Evolutionary conservation across 2,329 filamentous ascomycete species (phyloP), one percentile per base, ranked within the genome.

Genomic region (Ceratocystis eucalypticola): DNA sequence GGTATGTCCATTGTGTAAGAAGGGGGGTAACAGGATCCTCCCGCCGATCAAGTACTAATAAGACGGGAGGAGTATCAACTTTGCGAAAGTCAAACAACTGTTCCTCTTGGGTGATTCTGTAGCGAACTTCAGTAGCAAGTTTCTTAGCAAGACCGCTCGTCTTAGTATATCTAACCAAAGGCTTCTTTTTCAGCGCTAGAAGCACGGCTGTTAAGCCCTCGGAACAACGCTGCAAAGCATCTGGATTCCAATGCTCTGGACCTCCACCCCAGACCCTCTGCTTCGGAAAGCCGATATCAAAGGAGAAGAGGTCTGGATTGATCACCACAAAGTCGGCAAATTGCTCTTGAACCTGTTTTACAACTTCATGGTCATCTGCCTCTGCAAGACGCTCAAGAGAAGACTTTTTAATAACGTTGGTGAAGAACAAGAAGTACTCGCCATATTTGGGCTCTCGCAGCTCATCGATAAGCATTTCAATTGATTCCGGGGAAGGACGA

Each of bases 1-100:
- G 94, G 73, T 99, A 99, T 30, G 94, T 99, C 94, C 94, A 99
- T 74, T 99, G 94, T 2, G 91, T 96, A 62, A 99, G 81, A 10
- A 99, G 79, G 0, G 94, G 94, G 2, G 94, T 99, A 63, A 97
- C 88, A 0, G 94, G 93, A 72, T 99, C 94, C 73, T 96, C 92
- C 74, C 94, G 84, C 53, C 94, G 85, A 76, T 99, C 94, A 37
- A 99, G 77, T 65, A 99, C 84, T 44, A 99, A 81, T 15, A 99
- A 80, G 71, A 99, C 92, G 0, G 95, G 94, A 7, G 93, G 89
- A 0, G 94, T 99, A 75, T 99, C 94, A 64, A 92, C 88, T 75
- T 91, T 92, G 70, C 93, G 84, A 75, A 99, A 99, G 74, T 97
- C 92, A 76, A 99, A 99, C 8, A 99, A 79, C 72, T 96, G 91